These are phyloP conservation scores for Lachancea sp. DNA, from an alignment of 805 yeast species.

Conservation along the genomic window DNA sequence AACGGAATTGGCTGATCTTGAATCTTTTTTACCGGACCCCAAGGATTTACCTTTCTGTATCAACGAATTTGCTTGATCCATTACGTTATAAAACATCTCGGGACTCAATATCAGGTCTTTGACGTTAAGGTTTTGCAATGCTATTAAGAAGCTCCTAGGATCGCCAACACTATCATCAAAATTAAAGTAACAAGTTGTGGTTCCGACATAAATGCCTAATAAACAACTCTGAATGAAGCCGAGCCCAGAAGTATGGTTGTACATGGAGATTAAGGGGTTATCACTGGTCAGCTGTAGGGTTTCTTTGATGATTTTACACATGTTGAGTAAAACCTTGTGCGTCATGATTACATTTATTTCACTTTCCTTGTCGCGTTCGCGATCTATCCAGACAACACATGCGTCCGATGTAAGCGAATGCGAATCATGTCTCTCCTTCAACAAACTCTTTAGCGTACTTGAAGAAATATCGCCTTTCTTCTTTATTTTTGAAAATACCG, in stretches of 20 bases:
- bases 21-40: conserved; percentile 10
- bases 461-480: conserved; percentile 20
- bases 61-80: conserved; percentile 42
- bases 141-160: conserved; percentile 63
- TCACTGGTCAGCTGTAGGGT: conserved; percentile 76
- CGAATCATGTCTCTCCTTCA: conserved; percentile 18
- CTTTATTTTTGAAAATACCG: conserved; percentile 30
- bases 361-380: conserved; percentile 18
- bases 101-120: conserved; percentile 82
- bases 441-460: conserved; percentile 15
- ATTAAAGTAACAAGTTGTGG: conserved; percentile 73
- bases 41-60: conserved; percentile 8
- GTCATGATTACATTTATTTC: conserved; percentile 35
- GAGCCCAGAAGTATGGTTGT: conserved; percentile 73
- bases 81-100: conserved; percentile 73
- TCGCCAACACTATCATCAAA: conserved; percentile 71
- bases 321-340: conserved; percentile 60
- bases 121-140: conserved; percentile 69
- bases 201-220: conserved; percentile 80
- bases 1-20: conserved; percentile 10
- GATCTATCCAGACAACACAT: conserved; percentile 29
- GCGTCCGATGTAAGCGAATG: conserved; percentile 16
- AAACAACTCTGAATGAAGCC: conserved; percentile 86
- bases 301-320: conserved; percentile 86
- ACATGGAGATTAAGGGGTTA: conserved; percentile 77